phyloP scores from a whole-genome alignment of 192 early-diverging fungal species.

The Gryganskiella cystojenkinii region DNA sequence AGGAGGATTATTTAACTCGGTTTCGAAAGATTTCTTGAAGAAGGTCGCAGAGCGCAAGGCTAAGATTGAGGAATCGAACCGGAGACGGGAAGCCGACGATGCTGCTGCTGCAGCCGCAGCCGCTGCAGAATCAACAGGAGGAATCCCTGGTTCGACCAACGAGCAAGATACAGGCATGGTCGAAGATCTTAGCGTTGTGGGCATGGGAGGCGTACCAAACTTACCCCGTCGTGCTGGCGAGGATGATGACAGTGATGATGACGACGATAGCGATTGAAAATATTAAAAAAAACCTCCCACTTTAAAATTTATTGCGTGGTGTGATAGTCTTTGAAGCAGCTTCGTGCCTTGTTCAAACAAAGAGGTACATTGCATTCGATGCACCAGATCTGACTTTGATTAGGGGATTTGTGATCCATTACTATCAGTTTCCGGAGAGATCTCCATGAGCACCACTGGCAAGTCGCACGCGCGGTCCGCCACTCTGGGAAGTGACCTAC shows the following conservation, averaged over 20 bases:
- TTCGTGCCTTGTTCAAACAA: too few relatives aligned
- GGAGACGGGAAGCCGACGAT: slow-evolving; percentile 46
- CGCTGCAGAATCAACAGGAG: slow-evolving; percentile 26
- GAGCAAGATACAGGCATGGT: slow-evolving; percentile 45
- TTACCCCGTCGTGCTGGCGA: slow-evolving; percentile 15
- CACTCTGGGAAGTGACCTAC: too few relatives aligned
- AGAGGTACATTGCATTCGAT: too few relatives aligned
- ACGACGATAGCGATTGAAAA: slow-evolving; percentile 28
- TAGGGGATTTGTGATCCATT: too few relatives aligned
- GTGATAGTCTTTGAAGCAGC: too few relatives aligned
- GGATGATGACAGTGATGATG: slow-evolving; percentile 45
- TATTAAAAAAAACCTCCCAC: too few relatives aligned
- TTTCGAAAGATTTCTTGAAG: slow-evolving; percentile 72
- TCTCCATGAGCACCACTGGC: too few relatives aligned
- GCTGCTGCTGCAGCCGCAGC: slow-evolving; percentile 30
- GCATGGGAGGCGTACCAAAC: slow-evolving; percentile 39
- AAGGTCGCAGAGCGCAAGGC: slow-evolving; percentile 65
- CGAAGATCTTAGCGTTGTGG: slow-evolving; percentile 44
- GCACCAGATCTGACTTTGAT: too few relatives aligned
- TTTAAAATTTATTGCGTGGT: too few relatives aligned
- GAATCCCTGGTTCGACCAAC: slow-evolving; percentile 24
- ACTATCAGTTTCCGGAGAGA: too few relatives aligned
- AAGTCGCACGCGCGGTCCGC: too few relatives aligned
- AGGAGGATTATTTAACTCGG: slow-evolving; percentile 85
- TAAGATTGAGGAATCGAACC: slow-evolving; percentile 52